phyloP scores from a whole-genome alignment of 2,329 filamentous ascomycete genomes.

The Microsporum canis region DNA sequence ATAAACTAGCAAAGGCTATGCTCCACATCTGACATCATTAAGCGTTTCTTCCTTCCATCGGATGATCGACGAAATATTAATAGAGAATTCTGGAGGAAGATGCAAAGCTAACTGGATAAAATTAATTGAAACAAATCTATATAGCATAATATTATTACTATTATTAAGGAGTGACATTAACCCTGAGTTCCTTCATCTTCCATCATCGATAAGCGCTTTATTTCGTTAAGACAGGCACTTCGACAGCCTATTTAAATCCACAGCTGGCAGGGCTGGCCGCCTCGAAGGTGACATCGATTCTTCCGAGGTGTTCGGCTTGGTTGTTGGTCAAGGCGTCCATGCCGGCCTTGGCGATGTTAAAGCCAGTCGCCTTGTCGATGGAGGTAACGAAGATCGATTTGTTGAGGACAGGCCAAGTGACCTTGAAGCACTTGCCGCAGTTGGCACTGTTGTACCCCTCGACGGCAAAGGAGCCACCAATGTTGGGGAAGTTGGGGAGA shows the following conservation, averaged over 20 bases:
- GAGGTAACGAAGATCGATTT: constrained; percentile 39
- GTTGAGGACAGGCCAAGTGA: constrained; percentile 37
- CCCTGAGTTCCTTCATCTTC: background rate
- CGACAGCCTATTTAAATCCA: background rate
- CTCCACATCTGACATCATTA: background rate
- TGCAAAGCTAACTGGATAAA: background rate
- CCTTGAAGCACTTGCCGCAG: constrained; percentile 44
- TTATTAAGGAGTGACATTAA: background rate
- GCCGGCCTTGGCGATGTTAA: constrained; percentile 40
- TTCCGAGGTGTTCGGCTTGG: constrained; percentile 34
- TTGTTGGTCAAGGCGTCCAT: constrained; percentile 41
- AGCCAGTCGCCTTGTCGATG: constrained; percentile 36
- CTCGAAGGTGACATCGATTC: constrained; percentile 11
- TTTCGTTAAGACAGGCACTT: background rate
- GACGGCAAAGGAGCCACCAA: constrained; percentile 41
- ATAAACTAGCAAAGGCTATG: background rate
- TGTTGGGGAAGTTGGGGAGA: constrained; percentile 38
- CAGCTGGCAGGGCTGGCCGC: background rate
- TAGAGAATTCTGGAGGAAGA: background rate
- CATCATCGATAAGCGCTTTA: background rate
- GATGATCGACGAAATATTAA: background rate
- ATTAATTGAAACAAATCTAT: background rate
- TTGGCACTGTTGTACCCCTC: constrained; percentile 36
- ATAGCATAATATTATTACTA: background rate
- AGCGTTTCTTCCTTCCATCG: background rate